These are phyloP conservation scores for Tetrastigma voinierianum DNA, from an alignment of 164 flowering plant species.

Conservation along the genomic window DNA sequence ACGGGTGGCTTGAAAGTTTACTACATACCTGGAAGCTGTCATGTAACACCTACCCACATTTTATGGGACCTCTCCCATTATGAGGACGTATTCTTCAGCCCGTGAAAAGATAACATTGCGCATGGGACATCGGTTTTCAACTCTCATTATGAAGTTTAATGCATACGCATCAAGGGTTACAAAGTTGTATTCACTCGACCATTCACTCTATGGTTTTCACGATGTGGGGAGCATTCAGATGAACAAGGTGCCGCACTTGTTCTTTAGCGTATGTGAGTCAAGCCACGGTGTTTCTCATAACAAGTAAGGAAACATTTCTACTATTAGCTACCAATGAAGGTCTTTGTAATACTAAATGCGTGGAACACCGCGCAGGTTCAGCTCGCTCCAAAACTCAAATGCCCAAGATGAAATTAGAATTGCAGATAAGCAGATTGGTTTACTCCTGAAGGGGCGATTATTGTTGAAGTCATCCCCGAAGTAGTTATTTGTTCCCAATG, in stretches of 20 bases:
- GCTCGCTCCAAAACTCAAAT: constrained; percentile 70
- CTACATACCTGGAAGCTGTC: constrained; percentile 87
- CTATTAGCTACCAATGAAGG: constrained; percentile 88
- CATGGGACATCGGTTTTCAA: constrained; percentile 99
- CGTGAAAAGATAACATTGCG: constrained; percentile 71
- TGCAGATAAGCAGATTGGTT: constrained; percentile 86
- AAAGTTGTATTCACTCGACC: constrained; percentile 91
- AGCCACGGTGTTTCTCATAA: constrained; percentile 97
- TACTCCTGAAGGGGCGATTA: constrained; percentile 96
- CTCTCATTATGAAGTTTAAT: constrained; percentile 88
- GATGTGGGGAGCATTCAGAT: constrained; percentile 96
- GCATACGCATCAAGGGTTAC: constrained; percentile 96
- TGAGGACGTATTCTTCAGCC: constrained; percentile 83
- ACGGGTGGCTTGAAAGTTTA: constrained; percentile 56
- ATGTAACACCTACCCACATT: constrained; percentile 95
- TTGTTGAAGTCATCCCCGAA: constrained; percentile 97
- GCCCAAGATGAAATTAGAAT: constrained; percentile 60
- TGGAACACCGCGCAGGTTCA: constrained; percentile 96
- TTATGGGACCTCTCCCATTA: constrained; percentile 85
- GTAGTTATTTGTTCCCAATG: constrained; percentile 73
- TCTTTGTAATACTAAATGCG: constrained; percentile 92
- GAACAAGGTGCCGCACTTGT: constrained; percentile 95
- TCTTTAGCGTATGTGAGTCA: constrained; percentile 89
- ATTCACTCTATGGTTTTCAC: constrained; percentile 95
- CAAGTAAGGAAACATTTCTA: constrained; percentile 93